Percentiles rank a stretch among this genome's conserved stretches.
phyloP scores from a whole-genome alignment of 108 stramenopile genomes.

The Nitzschia sp. region DNA sequence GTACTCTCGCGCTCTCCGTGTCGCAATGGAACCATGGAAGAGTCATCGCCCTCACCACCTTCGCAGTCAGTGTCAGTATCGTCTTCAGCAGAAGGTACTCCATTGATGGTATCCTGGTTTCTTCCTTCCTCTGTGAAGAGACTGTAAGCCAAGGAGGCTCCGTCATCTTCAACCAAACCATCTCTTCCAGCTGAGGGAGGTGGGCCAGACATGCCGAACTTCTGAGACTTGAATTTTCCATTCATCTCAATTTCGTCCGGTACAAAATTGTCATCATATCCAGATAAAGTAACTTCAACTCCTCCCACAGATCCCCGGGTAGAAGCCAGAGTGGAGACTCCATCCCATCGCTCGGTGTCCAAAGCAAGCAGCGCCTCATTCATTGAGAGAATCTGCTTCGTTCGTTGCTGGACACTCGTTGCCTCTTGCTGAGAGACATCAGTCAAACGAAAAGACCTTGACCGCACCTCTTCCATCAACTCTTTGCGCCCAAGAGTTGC shows the following conservation, averaged over 20 bases:
- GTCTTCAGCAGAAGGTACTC: background rate
- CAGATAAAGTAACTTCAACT: too few relatives aligned
- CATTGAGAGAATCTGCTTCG: background rate
- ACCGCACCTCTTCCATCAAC: constrained; percentile 7
- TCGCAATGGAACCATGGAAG: constrained; percentile 12
- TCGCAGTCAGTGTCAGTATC: background rate
- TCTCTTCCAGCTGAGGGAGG: too few relatives aligned
- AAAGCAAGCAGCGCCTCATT: constrained; percentile 5
- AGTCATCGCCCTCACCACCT: constrained; percentile 1
- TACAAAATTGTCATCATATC: too few relatives aligned
- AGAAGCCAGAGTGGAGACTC: constrained; percentile 4
- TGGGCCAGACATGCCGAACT: too few relatives aligned
- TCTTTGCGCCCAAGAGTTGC: background rate
- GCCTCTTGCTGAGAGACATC: background rate
- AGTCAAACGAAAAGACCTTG: background rate
- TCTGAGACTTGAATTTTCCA: too few relatives aligned
- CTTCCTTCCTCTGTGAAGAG: background rate
- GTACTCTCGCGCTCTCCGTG: constrained; percentile 9
- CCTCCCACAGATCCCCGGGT: background rate
- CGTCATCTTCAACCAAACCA: constrained; percentile 1
- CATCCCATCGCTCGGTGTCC: constrained; percentile 5
- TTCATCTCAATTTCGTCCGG: too few relatives aligned
- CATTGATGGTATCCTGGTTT: background rate
- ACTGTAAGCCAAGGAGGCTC: constrained; percentile 7
- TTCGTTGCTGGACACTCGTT: background rate